Base-by-base conservation (phyloP, 176 grass and related monocot species). In the Oryza officinalis region DNA sequence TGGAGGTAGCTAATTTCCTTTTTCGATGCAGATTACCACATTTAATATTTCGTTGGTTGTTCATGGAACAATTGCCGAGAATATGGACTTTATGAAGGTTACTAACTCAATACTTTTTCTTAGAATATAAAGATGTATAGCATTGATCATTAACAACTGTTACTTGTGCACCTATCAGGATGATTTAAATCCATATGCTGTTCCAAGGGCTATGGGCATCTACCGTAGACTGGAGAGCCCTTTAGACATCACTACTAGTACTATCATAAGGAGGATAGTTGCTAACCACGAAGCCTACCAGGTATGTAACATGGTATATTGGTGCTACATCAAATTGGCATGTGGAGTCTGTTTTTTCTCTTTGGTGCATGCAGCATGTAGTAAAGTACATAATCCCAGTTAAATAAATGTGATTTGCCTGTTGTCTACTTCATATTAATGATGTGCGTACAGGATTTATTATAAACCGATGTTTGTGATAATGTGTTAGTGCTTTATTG, bases 241-340 rank as follows among this genome's bases (percentile, higher is more conserved):
- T 82, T 79, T 95, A 87, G 91, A 95, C 64, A 93, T 95, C 40
- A 95, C 93, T 45, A 98, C 96, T 50, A 98, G 96, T 80, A 98
- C 96, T 69, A 95, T 98, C 57, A 98, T 95, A 66, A 98, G 80
- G 88, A 88, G 96, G 82, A 98, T 98, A 83, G 96, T 98, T 92
- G 69, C 89, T 77, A 98, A 98, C 87, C 96, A 98, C 35, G 96
- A 98, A 90, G 91, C 93, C 30, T 98, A 90, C 85, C 93, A 95
- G 96, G 96, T 98, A 90, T 59, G 32, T 80, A 52, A 28, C 2
- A 6, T 71, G 72, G 35, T 37, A 37, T 37, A 37, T 37, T 37
- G 35, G 61, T 26, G 65, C 64, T 79, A 67, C 35, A 27, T 63
- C 17, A 63, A 27, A 67, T 76, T 27, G 28, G 7, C 28, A 17